Evolutionary conservation across 306 rosid genomes (phyloP).

Genomic region (Corylus avellana): DNA sequence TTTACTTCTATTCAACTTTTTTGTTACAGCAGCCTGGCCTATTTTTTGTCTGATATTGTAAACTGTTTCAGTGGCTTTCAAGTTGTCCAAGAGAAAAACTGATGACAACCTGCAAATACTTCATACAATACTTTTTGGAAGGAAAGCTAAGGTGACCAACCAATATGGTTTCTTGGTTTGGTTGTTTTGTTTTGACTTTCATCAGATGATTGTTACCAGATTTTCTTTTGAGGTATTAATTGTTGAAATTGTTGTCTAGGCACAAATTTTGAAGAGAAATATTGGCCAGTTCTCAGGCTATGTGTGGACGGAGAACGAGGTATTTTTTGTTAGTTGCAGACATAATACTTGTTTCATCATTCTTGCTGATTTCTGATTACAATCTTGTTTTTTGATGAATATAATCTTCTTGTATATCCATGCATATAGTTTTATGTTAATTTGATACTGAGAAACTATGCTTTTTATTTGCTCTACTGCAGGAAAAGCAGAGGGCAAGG

Average conservation of each 20-base stretch:
- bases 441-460: neutral
- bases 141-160: constrained; percentile 70
- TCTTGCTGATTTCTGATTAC: neutral
- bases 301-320: constrained; percentile 92
- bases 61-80: constrained; percentile 88
- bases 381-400: neutral
- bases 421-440: neutral
- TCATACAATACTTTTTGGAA: constrained; percentile 81
- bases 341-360: neutral
- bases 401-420: neutral
- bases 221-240: constrained; percentile 12
- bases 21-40: constrained; percentile 25
- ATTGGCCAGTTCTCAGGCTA: constrained; percentile 84
- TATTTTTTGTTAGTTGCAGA: constrained; percentile 13
- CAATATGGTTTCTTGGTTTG: constrained; percentile 7
- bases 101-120: constrained; percentile 87
- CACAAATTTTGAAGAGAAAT: constrained; percentile 62
- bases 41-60: constrained; percentile 35
- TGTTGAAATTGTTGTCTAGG: constrained; percentile 46
- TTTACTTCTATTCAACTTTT: constrained; percentile 20
- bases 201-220: neutral
- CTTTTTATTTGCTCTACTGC: constrained; percentile 27
- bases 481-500: constrained; percentile 80
- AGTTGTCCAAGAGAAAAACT: constrained; percentile 87
- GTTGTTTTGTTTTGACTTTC: neutral